Evolutionary conservation across 2,329 filamentous ascomycete genomes (phyloP).

Genomic region (Stromatinia cepivora): DNA sequence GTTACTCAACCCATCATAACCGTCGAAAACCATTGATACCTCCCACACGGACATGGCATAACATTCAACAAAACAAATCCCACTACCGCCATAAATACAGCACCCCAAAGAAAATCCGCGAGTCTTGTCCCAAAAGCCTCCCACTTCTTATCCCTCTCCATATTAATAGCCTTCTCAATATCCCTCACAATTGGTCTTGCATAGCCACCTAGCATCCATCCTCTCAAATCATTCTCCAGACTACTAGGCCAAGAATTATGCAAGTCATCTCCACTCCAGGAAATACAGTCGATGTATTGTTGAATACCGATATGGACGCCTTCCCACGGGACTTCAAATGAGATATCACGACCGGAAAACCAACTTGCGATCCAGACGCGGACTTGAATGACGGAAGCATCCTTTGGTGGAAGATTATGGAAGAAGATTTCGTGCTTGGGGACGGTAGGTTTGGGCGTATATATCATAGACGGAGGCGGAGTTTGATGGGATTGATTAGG

Average conservation of each 20-base stretch:
- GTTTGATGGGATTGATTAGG: background rate
- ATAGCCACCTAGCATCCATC: background rate
- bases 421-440: constrained; percentile 8
- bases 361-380: constrained; percentile 3
- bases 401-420: background rate
- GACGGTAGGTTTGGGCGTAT: fast-evolving
- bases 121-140: background rate
- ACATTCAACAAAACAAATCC: background rate
- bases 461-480: background rate
- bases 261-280: background rate
- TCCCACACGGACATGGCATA: background rate
- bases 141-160: background rate
- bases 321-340: background rate
- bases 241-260: no score
- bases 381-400: background rate
- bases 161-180: background rate
- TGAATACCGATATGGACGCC: background rate
- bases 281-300: background rate
- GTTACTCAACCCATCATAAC: background rate
- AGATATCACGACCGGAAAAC: background rate
- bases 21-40: background rate
- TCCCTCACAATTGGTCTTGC: background rate
- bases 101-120: background rate
- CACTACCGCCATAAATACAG: background rate
- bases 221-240: background rate